A percentile compares a stretch with the other conserved stretches of the same genome.
phyloP scores from a whole-genome alignment of 345 rosid genomes.

The Eucalyptus tenuipes region DNA sequence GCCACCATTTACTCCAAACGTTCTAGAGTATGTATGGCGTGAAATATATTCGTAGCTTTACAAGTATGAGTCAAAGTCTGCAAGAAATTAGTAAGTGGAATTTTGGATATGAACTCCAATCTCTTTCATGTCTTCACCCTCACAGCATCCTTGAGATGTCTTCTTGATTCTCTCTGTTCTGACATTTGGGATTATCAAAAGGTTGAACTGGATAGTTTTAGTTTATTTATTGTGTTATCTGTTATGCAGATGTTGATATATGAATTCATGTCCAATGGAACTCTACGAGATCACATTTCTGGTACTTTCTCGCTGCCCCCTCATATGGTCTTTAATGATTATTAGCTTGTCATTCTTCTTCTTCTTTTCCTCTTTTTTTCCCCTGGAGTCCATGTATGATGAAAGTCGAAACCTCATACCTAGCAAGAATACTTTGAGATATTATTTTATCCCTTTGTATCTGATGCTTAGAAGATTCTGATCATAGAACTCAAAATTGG shows the following conservation, averaged over 20 bases:
- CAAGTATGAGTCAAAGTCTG: not conserved
- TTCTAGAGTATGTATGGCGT: not conserved
- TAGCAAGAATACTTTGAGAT: not conserved
- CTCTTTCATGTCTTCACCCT: conserved; percentile 41
- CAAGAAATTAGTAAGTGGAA: not conserved
- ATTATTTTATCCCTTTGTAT: not conserved
- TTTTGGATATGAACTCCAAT: not conserved
- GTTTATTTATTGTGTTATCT: not conserved
- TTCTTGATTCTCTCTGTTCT: not conserved
- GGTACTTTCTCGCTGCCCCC: conserved; percentile 23
- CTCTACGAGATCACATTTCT: conserved; percentile 74
- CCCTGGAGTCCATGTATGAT: not conserved
- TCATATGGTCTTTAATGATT: not conserved
- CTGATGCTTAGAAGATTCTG: not conserved
- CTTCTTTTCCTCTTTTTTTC: not conserved
- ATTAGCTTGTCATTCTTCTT: not conserved
- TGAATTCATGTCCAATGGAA: conserved; percentile 87
- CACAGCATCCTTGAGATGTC: conserved; percentile 25
- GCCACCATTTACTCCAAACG: not conserved
- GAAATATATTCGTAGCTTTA: not conserved
- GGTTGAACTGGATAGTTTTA: not conserved
- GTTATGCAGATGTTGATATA: conserved; percentile 77
- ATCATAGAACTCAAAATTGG: not conserved
- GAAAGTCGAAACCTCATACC: not conserved
- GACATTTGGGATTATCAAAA: not conserved